Evolutionary conservation across 2,329 filamentous ascomycete genomes (phyloP).

Genomic region (Aspergillus jensenii): DNA sequence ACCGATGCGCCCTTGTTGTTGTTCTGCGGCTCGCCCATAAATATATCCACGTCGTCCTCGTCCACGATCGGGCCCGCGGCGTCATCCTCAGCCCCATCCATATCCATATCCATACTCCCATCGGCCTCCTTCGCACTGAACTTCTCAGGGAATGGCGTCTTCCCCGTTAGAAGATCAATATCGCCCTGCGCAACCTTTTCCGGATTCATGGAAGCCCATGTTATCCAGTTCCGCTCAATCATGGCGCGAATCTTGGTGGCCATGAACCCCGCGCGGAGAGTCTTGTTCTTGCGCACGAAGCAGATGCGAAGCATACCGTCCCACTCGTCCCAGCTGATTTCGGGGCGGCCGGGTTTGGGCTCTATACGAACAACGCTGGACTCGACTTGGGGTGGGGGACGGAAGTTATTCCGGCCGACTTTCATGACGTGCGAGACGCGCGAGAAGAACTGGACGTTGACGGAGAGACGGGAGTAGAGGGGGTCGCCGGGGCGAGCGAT

Average conservation of each 20-base stretch:
- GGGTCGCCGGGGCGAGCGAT: slow-evolving; percentile 86
- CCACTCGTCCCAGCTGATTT: slow-evolving; percentile 93
- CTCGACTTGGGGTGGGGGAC: slow-evolving; percentile 89
- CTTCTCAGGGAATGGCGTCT: slow-evolving; percentile 1
- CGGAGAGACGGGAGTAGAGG: slow-evolving; percentile 84
- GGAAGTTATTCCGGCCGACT: slow-evolving; percentile 95
- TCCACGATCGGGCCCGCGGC: slow-evolving; percentile 39
- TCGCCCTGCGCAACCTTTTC: slow-evolving; percentile 50
- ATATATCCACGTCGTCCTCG: slow-evolving; percentile 47
- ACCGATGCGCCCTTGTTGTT: slow-evolving; percentile 51
- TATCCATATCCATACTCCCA: slow-evolving; percentile 27
- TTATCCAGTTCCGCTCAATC: slow-evolving; percentile 21
- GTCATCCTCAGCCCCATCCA: slow-evolving; percentile 44
- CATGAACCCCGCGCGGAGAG: slow-evolving; percentile 72
- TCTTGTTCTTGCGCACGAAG: slow-evolving; percentile 89
- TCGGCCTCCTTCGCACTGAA: slow-evolving; percentile 6
- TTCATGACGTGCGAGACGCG: slow-evolving; percentile 76
- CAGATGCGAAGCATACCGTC: slow-evolving; percentile 81
- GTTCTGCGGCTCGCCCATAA: slow-evolving; percentile 39
- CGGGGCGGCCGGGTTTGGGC: slow-evolving; percentile 79
- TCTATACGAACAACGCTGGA: slow-evolving; percentile 86
- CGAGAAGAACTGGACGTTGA: slow-evolving; percentile 92
- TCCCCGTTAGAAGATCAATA: slow-evolving; percentile 44
- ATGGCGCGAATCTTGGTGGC: slow-evolving; percentile 58
- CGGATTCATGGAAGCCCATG: slow-evolving; percentile 21